Evolutionary conservation across 495 filamentous ascomycete genomes (phyloP).

Genomic region (Penicillium bialowiezense): DNA sequence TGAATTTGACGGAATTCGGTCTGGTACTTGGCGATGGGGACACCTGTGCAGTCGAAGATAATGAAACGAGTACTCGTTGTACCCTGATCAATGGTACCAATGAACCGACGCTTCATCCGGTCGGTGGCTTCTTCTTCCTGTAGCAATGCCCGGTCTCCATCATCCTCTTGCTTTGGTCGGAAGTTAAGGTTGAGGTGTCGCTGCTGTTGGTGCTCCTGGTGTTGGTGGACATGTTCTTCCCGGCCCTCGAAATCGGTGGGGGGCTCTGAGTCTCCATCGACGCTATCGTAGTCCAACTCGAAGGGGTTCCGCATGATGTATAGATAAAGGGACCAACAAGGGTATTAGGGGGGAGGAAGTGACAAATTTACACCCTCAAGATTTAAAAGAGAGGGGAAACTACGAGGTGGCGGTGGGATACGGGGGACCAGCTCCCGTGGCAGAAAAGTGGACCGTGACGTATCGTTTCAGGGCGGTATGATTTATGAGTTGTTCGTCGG

Average conservation of each 20-base stretch:
- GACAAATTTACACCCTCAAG: slow-evolving; percentile 16
- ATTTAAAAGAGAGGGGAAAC: slow-evolving; percentile 11
- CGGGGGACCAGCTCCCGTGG: slow-evolving; percentile 16
- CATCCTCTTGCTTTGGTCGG: slow-evolving; percentile 29
- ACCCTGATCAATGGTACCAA: slow-evolving; percentile 83
- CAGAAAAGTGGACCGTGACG: slow-evolving; percentile 32
- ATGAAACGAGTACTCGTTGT: slow-evolving; percentile 92
- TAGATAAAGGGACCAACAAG: slow-evolving; percentile 1
- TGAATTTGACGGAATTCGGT: slow-evolving; percentile 89
- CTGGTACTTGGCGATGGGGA: slow-evolving; percentile 82
- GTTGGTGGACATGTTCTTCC: slow-evolving; percentile 1
- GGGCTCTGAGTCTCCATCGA: slow-evolving; percentile 32
- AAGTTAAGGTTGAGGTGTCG: slow-evolving; percentile 22
- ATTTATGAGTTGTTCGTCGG: not conserved
- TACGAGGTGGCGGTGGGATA: slow-evolving; percentile 17
- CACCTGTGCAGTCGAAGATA: slow-evolving; percentile 80
- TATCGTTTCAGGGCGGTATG: slow-evolving; percentile 10
- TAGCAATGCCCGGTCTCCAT: slow-evolving; percentile 43
- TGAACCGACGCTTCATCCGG: slow-evolving; percentile 49
- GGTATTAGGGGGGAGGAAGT: slow-evolving; percentile 1
- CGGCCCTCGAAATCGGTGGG: slow-evolving; percentile 21
- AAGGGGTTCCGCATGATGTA: slow-evolving; percentile 41
- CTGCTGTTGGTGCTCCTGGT: slow-evolving; percentile 2
- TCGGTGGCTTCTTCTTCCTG: slow-evolving; percentile 33
- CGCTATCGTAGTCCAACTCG: slow-evolving; percentile 35